Evolutionary conservation across 805 yeast species (phyloP).

Genomic region (Candida rishiriensis): DNA sequence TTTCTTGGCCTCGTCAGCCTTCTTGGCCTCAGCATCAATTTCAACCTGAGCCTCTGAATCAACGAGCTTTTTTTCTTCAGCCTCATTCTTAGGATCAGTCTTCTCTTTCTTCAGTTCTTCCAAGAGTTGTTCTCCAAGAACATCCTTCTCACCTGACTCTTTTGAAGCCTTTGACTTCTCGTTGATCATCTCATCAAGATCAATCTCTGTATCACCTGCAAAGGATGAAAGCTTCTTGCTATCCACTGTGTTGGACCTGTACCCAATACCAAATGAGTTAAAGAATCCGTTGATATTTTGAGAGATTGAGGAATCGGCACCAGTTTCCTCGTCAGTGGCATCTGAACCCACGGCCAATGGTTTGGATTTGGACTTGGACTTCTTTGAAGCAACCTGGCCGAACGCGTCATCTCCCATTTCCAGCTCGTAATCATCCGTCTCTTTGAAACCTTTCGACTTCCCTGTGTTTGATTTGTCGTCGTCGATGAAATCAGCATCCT

Average conservation of each 20-base stretch:
- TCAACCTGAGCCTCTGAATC: conserved; percentile 2
- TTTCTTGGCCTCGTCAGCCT: too few relatives aligned
- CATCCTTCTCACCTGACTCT: conserved; percentile 2
- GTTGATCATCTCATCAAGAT: background rate
- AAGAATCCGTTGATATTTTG: conserved; percentile 15
- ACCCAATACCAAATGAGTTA: conserved; percentile 15
- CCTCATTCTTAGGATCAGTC: conserved; percentile 1
- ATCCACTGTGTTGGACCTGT: conserved; percentile 8
- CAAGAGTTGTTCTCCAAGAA: conserved; percentile 8
- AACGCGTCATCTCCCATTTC: conserved; percentile 1
- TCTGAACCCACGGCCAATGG: background rate
- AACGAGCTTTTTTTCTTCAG: conserved; percentile 1
- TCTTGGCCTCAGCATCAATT: background rate
- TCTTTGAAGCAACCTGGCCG: background rate
- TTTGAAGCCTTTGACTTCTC: background rate
- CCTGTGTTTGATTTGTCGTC: conserved; percentile 13
- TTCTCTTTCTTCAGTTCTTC: conserved; percentile 7
- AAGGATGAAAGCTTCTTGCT: conserved; percentile 12
- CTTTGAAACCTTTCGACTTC: conserved; percentile 23
- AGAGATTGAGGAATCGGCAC: conserved; percentile 1
- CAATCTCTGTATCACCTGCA: conserved; percentile 17
- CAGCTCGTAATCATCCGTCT: conserved; percentile 18
- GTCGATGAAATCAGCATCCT: conserved; percentile 22
- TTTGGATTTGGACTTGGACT: background rate
- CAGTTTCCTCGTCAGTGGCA: background rate